These are phyloP conservation scores for Aspergillus thermomutatus DNA, from an alignment of 2,329 filamentous ascomycete genomes.

Conservation along the genomic window DNA sequence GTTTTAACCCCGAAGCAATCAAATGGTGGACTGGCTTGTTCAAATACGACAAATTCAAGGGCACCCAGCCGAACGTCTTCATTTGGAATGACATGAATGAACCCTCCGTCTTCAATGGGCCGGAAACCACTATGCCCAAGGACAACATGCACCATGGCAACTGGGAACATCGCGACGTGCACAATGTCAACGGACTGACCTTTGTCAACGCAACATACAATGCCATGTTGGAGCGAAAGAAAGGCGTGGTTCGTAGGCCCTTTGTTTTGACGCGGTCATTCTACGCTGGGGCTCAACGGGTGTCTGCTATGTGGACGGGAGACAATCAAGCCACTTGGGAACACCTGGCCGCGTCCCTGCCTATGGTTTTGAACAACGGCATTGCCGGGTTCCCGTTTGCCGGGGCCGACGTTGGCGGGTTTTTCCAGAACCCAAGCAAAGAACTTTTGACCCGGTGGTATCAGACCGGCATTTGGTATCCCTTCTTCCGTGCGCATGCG, in stretches of 20 bases:
- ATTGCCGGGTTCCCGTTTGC: slow-evolving; percentile 92
- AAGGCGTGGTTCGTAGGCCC: slow-evolving; percentile 78
- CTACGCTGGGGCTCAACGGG: slow-evolving; percentile 83
- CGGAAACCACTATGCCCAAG: slow-evolving; percentile 97
- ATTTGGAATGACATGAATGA: slow-evolving; percentile 99
- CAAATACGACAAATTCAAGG: slow-evolving; percentile 83
- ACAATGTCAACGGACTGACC: slow-evolving; percentile 94
- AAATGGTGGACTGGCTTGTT: slow-evolving; percentile 91
- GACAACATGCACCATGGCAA: slow-evolving; percentile 88
- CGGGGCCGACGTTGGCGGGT: slow-evolving; percentile 93
- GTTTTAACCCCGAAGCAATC: slow-evolving; percentile 86
- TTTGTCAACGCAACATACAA: slow-evolving; percentile 92
- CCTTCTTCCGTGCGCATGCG: slow-evolving; percentile 95
- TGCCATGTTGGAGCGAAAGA: slow-evolving; percentile 77
- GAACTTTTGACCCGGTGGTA: slow-evolving; percentile 94
- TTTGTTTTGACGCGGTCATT: slow-evolving; percentile 93
- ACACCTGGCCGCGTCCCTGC: slow-evolving; percentile 82
- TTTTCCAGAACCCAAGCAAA: slow-evolving; percentile 94
- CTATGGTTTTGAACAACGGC: slow-evolving; percentile 90
- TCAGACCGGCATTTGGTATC: slow-evolving; percentile 93
- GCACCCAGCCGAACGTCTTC: slow-evolving; percentile 80
- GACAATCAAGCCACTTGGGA: slow-evolving; percentile 95
- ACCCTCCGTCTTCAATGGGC: slow-evolving; percentile 96
- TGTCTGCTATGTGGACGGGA: slow-evolving; percentile 97
- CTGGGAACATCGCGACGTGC: slow-evolving; percentile 96